Base-by-base conservation (phyloP, 495 filamentous ascomycete species). In the Clavariopsis aquatica region DNA sequence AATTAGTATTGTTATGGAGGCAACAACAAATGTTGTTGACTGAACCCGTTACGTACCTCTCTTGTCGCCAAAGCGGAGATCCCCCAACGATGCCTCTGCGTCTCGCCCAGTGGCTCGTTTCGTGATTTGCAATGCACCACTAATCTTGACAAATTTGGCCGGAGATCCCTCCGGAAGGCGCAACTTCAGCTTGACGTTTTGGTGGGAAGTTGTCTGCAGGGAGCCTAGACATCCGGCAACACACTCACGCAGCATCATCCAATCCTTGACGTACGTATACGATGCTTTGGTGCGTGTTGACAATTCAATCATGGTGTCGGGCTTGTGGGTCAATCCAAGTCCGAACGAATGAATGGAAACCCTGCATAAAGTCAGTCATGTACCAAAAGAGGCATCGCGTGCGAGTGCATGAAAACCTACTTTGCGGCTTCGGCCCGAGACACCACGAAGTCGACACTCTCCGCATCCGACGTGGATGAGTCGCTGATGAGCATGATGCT, bases 161-260 rank as follows among this genome's bases (percentile, higher is more conserved):
- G 94, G 94, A 1, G 94, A 99, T 9, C 94, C 94, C 75, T 99
- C 94, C 0, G 94, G 94, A 0, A 99, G 80, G 45, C 89, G 88
- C 36, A 99, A 86, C 80, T 96, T 98, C 52, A 99, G 83, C 77
- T 96, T 98, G 60, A 93, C 94, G 73, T 98, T 99, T 74, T 98
- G 95, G 77, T 99, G 94, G n/a, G 95, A 98, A 20, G 91, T 88
- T 0, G 90, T 92, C 76, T 99, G 94, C 69, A 98, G 80, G n/a
- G 92, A 86, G 43, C 94, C 94, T 36, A 99, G 77, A 73, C 95
- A 98, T 24, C 94, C 94, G 19, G 94, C 95, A 49, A 98, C 83
- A 75, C 95, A 99, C 75, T 99, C 94, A 20, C 94, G 87, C 31
- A 99, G 82, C 93, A 97, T 98, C 94, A 98, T 99, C 94, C 94